phyloP scores from a whole-genome alignment of 148 eudicot species.

The Camellia sinensis region DNA sequence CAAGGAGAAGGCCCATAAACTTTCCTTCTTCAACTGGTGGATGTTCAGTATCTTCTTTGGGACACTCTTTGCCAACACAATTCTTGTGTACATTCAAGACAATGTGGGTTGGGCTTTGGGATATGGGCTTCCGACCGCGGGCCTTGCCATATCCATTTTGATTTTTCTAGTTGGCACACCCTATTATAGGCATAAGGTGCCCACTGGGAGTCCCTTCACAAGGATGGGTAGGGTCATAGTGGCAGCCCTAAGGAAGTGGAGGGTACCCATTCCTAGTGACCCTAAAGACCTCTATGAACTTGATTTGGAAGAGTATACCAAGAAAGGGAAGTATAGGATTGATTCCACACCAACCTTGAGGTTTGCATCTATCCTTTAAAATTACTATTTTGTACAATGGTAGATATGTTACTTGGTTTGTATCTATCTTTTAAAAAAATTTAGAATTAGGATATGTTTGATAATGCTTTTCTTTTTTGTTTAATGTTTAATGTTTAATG shows the following conservation, averaged over 20 bases:
- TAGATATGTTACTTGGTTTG: too few species aligned
- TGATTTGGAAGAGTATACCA: constrained; percentile 18
- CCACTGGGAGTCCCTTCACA: constrained; percentile 25
- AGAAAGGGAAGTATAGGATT: constrained; percentile 20
- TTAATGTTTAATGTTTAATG: too few species aligned
- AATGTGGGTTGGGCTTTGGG: constrained; percentile 26
- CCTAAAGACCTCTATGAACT: constrained; percentile 24
- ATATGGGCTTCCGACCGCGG: constrained; percentile 20
- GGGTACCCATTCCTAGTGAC: constrained; percentile 15
- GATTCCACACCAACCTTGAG: constrained; percentile 24
- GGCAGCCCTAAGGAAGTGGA: constrained; percentile 22
- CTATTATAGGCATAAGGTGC: constrained; percentile 17
- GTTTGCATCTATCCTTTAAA: constrained; percentile 4
- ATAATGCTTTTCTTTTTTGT: too few species aligned
- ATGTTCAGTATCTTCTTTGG: constrained; percentile 28
- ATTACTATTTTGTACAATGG: too few species aligned
- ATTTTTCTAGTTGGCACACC: constrained; percentile 21
- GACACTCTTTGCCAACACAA: constrained; percentile 22
- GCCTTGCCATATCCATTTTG: constrained; percentile 15
- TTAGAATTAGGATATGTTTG: too few species aligned
- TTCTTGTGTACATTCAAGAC: constrained; percentile 29
- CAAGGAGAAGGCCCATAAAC: constrained; percentile 25
- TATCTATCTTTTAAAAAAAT: too few species aligned
- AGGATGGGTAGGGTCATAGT: constrained; percentile 26
- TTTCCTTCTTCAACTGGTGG: constrained; percentile 30